phyloP scores from a whole-genome alignment of 2,329 filamentous ascomycete species.

The Huntiella bhutanensis region DNA sequence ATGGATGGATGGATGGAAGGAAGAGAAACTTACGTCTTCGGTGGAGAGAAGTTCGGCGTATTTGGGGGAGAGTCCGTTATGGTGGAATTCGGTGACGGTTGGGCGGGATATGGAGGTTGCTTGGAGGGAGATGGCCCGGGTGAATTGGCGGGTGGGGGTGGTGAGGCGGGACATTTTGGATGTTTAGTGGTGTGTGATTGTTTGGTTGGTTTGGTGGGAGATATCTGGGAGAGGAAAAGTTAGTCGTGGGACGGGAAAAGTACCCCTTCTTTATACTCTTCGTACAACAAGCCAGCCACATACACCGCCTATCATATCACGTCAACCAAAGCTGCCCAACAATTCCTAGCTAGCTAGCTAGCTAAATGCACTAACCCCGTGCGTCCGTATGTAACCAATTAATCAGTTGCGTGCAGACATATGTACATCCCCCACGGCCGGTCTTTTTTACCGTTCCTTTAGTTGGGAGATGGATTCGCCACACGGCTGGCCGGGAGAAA shows the following conservation, averaged over 20 bases:
- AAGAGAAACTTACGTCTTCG: constrained; percentile 22
- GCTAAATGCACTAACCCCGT: no score
- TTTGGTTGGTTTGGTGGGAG: not conserved
- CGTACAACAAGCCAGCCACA: no score
- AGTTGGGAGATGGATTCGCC: no score
- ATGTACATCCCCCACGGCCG: no score
- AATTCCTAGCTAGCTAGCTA: not conserved
- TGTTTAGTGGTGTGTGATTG: not conserved
- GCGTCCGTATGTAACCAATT: no score
- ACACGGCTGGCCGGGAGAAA: no score
- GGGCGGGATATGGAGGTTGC: constrained; percentile 22
- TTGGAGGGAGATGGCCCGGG: constrained; percentile 23
- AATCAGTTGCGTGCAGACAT: no score
- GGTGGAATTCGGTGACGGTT: constrained; percentile 18
- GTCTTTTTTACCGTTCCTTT: no score
- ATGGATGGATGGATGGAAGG: not conserved
- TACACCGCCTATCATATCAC: no score
- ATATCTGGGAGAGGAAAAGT: not conserved
- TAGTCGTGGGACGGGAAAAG: not conserved
- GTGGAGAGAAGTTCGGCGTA: constrained; percentile 27
- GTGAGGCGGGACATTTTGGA: constrained; percentile 30
- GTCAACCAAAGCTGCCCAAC: not conserved
- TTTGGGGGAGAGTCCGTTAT: constrained; percentile 23
- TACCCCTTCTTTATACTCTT: not conserved
- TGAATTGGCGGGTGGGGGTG: constrained; percentile 29